phyloP scores from a whole-genome alignment of 2,329 filamentous ascomycete genomes.

The Cercospora nicotianae region DNA sequence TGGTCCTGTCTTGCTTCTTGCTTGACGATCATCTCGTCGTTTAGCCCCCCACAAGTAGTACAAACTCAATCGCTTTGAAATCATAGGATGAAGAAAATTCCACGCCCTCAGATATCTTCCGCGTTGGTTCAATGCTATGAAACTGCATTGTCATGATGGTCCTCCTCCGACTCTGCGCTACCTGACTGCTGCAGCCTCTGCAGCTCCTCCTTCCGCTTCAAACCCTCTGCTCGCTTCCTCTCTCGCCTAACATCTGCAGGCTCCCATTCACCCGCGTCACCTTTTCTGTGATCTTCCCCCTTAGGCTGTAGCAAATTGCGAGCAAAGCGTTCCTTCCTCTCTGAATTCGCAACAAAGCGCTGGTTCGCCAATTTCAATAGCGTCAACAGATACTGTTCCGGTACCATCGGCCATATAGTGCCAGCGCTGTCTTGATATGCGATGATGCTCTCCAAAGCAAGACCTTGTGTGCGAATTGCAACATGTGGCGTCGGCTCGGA shows the following conservation, averaged over 20 bases:
- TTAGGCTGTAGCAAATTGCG: conserved; percentile 46
- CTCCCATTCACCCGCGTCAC: conserved; percentile 43
- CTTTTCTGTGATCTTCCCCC: conserved; percentile 28
- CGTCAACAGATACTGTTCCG: conserved; percentile 64
- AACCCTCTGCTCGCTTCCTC: conserved; percentile 46
- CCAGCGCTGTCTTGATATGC: conserved; percentile 53
- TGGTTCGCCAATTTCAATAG: conserved; percentile 72
- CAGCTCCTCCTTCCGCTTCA: conserved; percentile 45
- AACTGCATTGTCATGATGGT: background rate
- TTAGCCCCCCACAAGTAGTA: background rate
- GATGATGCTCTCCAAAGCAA: conserved; percentile 78
- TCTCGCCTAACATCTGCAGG: conserved; percentile 41
- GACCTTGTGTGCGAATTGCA: conserved; percentile 78
- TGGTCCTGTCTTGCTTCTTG: background rate
- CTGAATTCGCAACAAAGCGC: conserved; percentile 68
- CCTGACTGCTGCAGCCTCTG: background rate
- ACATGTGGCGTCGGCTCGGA: conserved; percentile 65
- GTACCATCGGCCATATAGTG: conserved; percentile 57
- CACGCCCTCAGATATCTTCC: background rate
- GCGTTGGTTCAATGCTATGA: background rate
- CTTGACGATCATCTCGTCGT: background rate
- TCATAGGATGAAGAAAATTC: background rate
- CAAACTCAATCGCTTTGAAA: background rate
- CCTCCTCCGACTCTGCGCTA: background rate
- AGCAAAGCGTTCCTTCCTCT: conserved; percentile 66